Conservation (phyloP, 1,284 basidiomycete genomes). For the Leccinum griseonigrum region DNA sequence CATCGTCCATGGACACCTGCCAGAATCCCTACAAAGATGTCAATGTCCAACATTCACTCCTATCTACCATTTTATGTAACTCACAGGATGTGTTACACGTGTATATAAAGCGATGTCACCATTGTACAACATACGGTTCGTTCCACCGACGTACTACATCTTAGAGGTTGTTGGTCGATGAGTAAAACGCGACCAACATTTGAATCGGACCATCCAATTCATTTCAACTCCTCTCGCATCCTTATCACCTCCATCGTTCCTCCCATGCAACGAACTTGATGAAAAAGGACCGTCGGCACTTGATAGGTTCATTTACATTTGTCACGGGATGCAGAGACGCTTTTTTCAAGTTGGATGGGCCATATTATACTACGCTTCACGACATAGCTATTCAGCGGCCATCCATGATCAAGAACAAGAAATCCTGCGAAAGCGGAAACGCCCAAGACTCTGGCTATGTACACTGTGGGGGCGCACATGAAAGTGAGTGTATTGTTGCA, state of each 20-base stretch:
- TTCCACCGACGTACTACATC: too few relatives aligned
- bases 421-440: constrained; percentile 85
- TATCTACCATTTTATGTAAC: too few relatives aligned
- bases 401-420: constrained; percentile 67
- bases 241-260: constrained; percentile 63
- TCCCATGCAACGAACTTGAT: constrained; percentile 91
- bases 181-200: constrained; percentile 39
- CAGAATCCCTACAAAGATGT: too few relatives aligned
- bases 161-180: too few relatives aligned
- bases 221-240: constrained; percentile 62
- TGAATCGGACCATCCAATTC: constrained; percentile 57
- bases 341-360: constrained; percentile 60
- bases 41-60: too few relatives aligned
- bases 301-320: constrained; percentile 85
- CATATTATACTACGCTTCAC: constrained; percentile 50
- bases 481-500: too few relatives aligned
- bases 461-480: too few relatives aligned
- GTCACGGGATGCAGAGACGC: constrained; percentile 72
- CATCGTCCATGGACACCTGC: too few relatives aligned
- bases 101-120: too few relatives aligned
- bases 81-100: too few relatives aligned
- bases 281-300: constrained; percentile 64
- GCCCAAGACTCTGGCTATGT: constrained; percentile 64
- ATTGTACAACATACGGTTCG: too few relatives aligned
- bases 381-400: constrained; percentile 72